Conservation (phyloP, 2,329 filamentous ascomycete genomes). For the Stenocarpella maydis region DNA sequence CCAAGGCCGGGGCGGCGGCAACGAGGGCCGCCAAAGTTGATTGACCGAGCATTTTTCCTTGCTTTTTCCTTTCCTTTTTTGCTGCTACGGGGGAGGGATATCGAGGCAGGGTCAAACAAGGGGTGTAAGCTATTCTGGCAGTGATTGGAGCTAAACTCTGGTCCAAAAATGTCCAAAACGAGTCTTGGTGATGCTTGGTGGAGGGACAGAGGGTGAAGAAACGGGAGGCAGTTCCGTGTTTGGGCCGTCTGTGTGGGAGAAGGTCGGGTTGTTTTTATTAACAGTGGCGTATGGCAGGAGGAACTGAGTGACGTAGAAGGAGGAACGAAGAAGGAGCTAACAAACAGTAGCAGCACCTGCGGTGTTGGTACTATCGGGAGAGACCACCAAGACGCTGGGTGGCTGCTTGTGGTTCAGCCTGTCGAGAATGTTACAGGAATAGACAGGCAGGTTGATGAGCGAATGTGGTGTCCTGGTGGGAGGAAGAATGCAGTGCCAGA, state of each 20-base stretch:
- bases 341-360: neutral
- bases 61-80: too few species aligned
- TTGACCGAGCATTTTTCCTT: slow-evolving; percentile 31
- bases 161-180: slow-evolving; percentile 22
- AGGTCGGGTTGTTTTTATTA: slow-evolving; percentile 11
- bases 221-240: slow-evolving; percentile 12
- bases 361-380: neutral
- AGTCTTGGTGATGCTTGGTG: slow-evolving; percentile 10
- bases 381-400: neutral
- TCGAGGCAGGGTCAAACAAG: neutral
- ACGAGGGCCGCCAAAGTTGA: slow-evolving; percentile 28
- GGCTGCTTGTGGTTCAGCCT: neutral
- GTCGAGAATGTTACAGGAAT: neutral
- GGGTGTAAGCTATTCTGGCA: slow-evolving; percentile 23
- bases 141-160: slow-evolving; percentile 6
- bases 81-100: neutral
- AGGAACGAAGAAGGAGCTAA: slow-evolving; percentile 15
- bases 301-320: slow-evolving; percentile 24
- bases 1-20: slow-evolving; percentile 36
- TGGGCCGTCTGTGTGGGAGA: neutral
- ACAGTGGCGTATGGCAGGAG: slow-evolving; percentile 11
- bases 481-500: neutral
- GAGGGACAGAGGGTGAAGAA: neutral
- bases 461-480: slow-evolving; percentile 2
- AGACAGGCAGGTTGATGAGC: neutral